Conservation (phyloP, 331 rosid species). For the Spiraea crenata region DNA sequence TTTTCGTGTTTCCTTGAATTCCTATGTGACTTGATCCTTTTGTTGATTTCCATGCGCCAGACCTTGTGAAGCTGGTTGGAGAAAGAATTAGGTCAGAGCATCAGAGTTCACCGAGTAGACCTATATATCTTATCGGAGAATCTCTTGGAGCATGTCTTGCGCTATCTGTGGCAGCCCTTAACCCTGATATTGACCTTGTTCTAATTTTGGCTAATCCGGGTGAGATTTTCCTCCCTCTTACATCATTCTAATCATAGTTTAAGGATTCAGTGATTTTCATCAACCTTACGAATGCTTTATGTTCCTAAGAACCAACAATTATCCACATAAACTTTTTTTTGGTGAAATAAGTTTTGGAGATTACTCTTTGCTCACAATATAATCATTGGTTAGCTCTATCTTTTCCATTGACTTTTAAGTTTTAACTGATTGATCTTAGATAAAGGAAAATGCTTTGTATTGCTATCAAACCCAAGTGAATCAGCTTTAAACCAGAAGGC, state of each 20-base stretch:
- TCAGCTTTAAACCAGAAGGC: neutral
- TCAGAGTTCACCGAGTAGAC: conserved; percentile 56
- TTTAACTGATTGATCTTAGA: neutral
- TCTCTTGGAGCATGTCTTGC: conserved; percentile 89
- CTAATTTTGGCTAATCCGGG: conserved; percentile 90
- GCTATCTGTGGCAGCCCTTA: conserved; percentile 74
- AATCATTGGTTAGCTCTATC: neutral
- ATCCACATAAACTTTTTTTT: neutral
- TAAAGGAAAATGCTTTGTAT: neutral
- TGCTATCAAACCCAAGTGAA: neutral
- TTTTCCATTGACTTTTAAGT: neutral
- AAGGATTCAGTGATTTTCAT: neutral
- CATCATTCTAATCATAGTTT: neutral
- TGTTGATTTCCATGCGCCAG: conserved; percentile 39
- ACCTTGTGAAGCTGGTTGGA: conserved; percentile 70
- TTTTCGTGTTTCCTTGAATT: too few species aligned
- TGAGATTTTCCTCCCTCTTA: conserved; percentile 12
- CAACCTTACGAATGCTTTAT: neutral
- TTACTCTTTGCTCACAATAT: neutral
- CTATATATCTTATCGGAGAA: conserved; percentile 85
- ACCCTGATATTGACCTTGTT: conserved; percentile 72
- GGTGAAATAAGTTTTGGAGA: conserved; percentile 10
- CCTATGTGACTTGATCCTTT: neutral
- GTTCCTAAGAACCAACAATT: neutral
- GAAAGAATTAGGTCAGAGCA: conserved; percentile 55